Base-by-base conservation (phyloP, 192 early-diverging fungal species). In the Coemansia sp. region DNA sequence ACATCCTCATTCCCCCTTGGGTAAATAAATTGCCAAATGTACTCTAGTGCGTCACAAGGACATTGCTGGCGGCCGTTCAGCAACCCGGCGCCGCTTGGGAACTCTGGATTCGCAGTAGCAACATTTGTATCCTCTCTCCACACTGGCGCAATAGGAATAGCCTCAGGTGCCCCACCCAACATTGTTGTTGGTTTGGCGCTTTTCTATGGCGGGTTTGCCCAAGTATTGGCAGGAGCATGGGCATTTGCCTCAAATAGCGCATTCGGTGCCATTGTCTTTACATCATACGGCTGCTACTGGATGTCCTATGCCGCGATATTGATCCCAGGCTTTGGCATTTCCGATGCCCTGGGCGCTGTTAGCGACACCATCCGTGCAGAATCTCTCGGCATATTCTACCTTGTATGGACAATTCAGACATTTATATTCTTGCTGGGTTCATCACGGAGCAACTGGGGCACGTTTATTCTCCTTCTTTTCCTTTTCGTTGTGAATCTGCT, bases 231-330 rank as follows among this genome's bases (percentile, higher is more conserved):
- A 0, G 76, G 76, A 37, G 64, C 68, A 4, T 79, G 76, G 76
- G 61, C 76, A 7, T 79, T 79, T 64, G 71, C 71, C 9, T 67
- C 71, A 2, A 73, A 74, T 61, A 73, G 62, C 49, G 60, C 55
- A 17, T 79, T 74, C 63, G 76, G 71, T n/a, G 76, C 71, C 0
- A 67, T 74, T 3, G 71, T 79, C 2, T 79, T 79, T 19, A 79
- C 68, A 0, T 73, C 71, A n/a, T 79, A 74, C 41, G 83, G 85
- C 25, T 79, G 83, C 62, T 87, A 85, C 75, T 84, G 86, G 86
- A 75, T 87, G 59, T 77, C 81, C 9, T 85, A 85, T 45, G 79
- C 85, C 5, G 82, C 85, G 2, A 65, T 69, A 17, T 61, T 85
- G 40, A 83, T 86, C 39, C 85, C 85, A 16, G 74, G 63, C 5